Base-by-base conservation (phyloP, 2,329 filamentous ascomycete genomes). In the Penicillium sp. region DNA sequence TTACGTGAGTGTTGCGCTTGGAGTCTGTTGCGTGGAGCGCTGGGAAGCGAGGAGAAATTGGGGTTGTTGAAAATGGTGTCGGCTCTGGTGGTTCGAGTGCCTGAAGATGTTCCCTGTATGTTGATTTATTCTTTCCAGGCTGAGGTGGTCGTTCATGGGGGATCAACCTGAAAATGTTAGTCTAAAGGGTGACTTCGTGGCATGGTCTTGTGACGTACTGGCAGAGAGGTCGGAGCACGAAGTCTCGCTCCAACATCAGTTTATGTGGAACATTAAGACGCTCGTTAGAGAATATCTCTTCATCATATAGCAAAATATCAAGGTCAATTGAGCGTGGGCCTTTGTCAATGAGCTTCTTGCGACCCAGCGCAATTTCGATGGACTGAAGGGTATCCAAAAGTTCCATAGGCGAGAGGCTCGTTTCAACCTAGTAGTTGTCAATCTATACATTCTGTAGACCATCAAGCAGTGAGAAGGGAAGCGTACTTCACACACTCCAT, bases 311-410 rank as follows among this genome's bases (percentile, higher is more conserved):
- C 13, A 97, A 71, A 32, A 98, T 89, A 59, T 98, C 93, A 10
- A 98, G 74, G 59, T 98, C 93, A 47, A 98, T 95, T 59, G 89
- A 94, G 18, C 93, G 79, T 2, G 93, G 93, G 0, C 93, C 93
- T 62, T 98, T 98, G 57, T 96, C 88, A 28, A 97, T 80, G 29
- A 87, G 56, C 65, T 96, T 96, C 47, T 81, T 78, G 40, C 93
- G 79, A 0, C 90, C 90, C 59, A 96, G 78, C 0, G 72, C 71
- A 33, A 78, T 81, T 62, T 98, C 93, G 53, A 98, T 91, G 20
- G 77, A 76, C 61, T 98, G 91, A 1, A 98, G 77, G 43, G 80
- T 72, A 59, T 94, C 83, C 17, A 98, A 72, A 13, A 98, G 76
- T 29, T 81, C 76, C 29, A 91, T 69, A 0, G 93, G 90, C 13